Evolutionary conservation across 2,329 filamentous ascomycete genomes (phyloP).

Genomic region (Trichoderma simmonsii): DNA sequence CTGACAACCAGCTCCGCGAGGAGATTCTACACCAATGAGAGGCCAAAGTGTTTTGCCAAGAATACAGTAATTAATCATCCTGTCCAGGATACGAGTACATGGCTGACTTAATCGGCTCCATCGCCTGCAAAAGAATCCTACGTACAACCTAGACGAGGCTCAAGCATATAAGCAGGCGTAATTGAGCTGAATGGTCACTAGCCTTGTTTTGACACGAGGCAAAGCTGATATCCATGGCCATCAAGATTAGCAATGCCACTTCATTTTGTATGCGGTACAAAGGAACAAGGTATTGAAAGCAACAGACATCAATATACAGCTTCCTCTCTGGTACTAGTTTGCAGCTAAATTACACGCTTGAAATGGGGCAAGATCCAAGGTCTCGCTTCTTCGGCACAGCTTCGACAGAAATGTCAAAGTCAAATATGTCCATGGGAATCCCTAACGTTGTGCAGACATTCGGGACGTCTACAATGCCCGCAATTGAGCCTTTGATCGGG

Average conservation of each 20-base stretch:
- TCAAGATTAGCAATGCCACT: background rate
- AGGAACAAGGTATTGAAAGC: background rate
- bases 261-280: background rate
- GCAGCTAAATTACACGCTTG: slow-evolving; percentile 2
- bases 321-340: background rate
- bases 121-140: background rate
- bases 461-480: slow-evolving; percentile 85
- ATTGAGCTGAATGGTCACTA: background rate
- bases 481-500: slow-evolving; percentile 82
- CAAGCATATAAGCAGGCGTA: background rate
- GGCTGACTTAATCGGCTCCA: background rate
- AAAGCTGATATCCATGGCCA: background rate
- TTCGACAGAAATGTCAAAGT: slow-evolving; percentile 72
- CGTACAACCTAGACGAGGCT: background rate
- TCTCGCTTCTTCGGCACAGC: slow-evolving; percentile 23
- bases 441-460: slow-evolving; percentile 89
- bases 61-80: background rate
- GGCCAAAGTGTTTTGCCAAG: background rate
- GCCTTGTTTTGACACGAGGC: background rate
- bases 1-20: background rate
- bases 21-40: slow-evolving; percentile 12
- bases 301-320: background rate
- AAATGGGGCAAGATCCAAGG: slow-evolving; percentile 24
- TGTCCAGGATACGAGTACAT: background rate
- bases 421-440: slow-evolving; percentile 89